Conservation (phyloP, 176 grass and related monocot genomes). For the Puya raimondii region DNA sequence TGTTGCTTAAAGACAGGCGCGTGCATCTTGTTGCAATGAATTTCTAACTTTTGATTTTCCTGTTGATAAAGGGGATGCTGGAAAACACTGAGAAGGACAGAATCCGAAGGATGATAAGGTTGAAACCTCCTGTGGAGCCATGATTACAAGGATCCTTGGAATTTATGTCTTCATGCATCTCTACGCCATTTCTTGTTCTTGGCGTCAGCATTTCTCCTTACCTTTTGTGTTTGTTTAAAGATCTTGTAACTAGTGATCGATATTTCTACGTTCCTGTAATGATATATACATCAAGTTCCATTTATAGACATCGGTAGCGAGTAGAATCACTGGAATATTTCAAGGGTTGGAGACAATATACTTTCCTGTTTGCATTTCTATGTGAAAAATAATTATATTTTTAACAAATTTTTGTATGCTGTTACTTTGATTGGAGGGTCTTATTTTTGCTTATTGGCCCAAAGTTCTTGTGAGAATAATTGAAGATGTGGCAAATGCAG, state of each 20-base stretch:
- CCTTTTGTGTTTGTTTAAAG: background rate
- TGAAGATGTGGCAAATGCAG: too few species aligned
- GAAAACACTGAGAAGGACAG: constrained; percentile 83
- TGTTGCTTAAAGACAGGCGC: background rate
- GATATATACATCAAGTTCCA: background rate
- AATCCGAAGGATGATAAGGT: constrained; percentile 61
- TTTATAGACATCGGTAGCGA: background rate
- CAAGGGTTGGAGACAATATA: background rate
- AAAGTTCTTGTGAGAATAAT: too few species aligned
- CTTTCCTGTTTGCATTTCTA: background rate
- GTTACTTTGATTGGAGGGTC: too few species aligned
- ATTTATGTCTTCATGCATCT: background rate
- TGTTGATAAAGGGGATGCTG: constrained; percentile 46
- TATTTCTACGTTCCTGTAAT: background rate
- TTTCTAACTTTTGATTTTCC: background rate
- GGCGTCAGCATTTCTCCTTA: background rate
- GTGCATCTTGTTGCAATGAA: background rate
- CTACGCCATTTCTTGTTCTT: background rate
- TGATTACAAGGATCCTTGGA: constrained; percentile 24
- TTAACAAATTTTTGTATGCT: too few species aligned
- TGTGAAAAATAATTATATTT: background rate
- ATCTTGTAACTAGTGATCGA: background rate
- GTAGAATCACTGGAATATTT: background rate
- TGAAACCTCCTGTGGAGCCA: constrained; percentile 61
- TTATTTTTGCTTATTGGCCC: too few species aligned